Evolutionary conservation across 371 early-diverging fungal genomes (phyloP).

Genomic region (Rhizopus delemar): DNA sequence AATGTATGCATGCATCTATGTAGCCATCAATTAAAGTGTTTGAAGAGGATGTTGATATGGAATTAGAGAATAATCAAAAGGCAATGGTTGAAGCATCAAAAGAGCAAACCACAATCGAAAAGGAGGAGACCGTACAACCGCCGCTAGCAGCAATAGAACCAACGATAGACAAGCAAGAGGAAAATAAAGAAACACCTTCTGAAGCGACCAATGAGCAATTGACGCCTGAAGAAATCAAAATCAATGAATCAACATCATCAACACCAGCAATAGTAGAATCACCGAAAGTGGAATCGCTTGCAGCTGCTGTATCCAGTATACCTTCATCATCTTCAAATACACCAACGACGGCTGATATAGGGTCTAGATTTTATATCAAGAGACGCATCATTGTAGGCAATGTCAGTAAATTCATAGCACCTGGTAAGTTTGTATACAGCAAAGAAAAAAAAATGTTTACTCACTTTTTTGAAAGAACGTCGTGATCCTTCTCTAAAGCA

Average conservation of each 20-base stretch:
- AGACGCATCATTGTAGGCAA: slow-evolving; percentile 83
- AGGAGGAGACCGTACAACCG: background rate
- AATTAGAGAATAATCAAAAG: slow-evolving; percentile 30
- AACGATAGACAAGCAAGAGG: background rate
- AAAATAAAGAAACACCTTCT: background rate
- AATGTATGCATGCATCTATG: background rate
- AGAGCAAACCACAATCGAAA: background rate
- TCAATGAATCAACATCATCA: background rate
- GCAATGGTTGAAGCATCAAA: slow-evolving; percentile 1
- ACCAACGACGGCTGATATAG: slow-evolving; percentile 42
- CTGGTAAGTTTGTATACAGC: slow-evolving; percentile 37
- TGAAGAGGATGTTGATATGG: slow-evolving; percentile 73
- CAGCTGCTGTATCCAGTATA: slow-evolving; percentile 25
- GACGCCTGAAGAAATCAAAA: no score
- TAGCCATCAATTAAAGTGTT: slow-evolving; percentile 72
- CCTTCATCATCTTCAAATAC: slow-evolving; percentile 1
- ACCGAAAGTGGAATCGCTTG: slow-evolving; percentile 26
- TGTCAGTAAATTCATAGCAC: slow-evolving; percentile 72
- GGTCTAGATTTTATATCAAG: slow-evolving; percentile 86
- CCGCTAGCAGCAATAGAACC: background rate
- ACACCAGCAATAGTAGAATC: background rate
- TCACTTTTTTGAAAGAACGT: slow-evolving; percentile 40
- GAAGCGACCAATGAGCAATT: no score
- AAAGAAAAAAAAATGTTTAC: background rate
- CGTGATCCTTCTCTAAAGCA: slow-evolving; percentile 63